Percentiles rank a stretch among this genome's conserved stretches.
Conservation (phyloP, 1,139 yeast genomes). For the Waltiozyma sp. region DNA sequence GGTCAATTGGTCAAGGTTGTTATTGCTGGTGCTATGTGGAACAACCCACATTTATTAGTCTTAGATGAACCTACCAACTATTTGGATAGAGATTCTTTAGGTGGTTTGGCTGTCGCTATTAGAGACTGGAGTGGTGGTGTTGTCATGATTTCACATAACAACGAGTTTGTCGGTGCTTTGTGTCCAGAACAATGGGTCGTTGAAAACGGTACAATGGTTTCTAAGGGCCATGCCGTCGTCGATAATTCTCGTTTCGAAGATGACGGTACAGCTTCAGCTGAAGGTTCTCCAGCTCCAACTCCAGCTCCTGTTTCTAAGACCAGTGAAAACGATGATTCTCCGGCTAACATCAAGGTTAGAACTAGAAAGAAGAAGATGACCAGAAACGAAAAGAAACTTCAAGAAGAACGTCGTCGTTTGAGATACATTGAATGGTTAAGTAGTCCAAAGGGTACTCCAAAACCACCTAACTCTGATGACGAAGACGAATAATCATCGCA, state of each 20-base stretch:
- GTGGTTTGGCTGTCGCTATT: conserved; percentile 94
- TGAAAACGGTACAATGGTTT: conserved; percentile 81
- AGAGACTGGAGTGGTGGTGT: conserved; percentile 98
- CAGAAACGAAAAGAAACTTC: conserved; percentile 85
- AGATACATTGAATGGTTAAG: conserved; percentile 92
- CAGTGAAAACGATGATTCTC: conserved; percentile 75
- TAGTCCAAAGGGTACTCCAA: conserved; percentile 96
- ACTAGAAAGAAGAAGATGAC: conserved; percentile 93
- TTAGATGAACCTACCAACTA: conserved; percentile 98
- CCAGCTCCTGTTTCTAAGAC: conserved; percentile 31
- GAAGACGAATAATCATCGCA: conserved; percentile 43
- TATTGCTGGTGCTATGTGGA: conserved; percentile 99
- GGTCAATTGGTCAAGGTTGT: conserved; percentile 98
- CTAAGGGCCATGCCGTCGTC: conserved; percentile 68
- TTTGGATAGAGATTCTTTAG: conserved; percentile 93
- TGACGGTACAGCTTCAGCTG: conserved; percentile 40
- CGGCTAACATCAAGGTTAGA: conserved; percentile 90
- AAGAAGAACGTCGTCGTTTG: conserved; percentile 88
- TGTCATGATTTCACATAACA: conserved; percentile 95
- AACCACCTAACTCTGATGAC: conserved; percentile 86
- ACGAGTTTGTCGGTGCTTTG: conserved; percentile 92
- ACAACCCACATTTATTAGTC: conserved; percentile 95
- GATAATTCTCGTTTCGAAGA: conserved; percentile 78
- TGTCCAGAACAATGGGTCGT: conserved; percentile 99
- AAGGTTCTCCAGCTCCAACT: conserved; percentile 30